Percentiles rank a stretch among this genome's conserved stretches.
These are phyloP conservation scores for Clonostachys rhizophaga DNA, from an alignment of 2,329 filamentous ascomycete genomes.

Conservation along the genomic window DNA sequence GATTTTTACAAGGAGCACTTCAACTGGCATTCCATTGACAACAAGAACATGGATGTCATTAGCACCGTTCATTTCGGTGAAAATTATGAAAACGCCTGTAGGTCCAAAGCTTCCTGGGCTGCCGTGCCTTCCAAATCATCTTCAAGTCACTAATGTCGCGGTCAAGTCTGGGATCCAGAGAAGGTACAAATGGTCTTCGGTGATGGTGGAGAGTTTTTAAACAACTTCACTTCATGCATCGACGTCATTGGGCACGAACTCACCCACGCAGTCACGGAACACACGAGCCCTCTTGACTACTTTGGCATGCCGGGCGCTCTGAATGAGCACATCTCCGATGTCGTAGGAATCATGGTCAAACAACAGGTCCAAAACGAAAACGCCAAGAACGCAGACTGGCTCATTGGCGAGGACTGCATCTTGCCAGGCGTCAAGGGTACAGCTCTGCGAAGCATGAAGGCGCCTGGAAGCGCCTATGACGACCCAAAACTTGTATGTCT, in stretches of 20 bases:
- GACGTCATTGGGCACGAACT: constrained; percentile 56
- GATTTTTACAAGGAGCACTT: constrained; percentile 45
- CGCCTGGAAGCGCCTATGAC: constrained; percentile 45
- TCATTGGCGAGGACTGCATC: constrained; percentile 48
- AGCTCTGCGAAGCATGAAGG: constrained; percentile 49
- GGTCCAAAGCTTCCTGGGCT: constrained; percentile 9
- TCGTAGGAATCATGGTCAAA: constrained; percentile 54
- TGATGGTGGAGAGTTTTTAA: constrained; percentile 45
- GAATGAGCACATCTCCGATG: constrained; percentile 52
- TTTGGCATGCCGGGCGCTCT: constrained; percentile 46
- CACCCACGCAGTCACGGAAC: constrained; percentile 49
- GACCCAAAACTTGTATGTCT: constrained; percentile 42
- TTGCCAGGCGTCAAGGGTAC: constrained; percentile 43
- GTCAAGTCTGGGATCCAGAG: constrained; percentile 41
- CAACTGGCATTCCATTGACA: constrained; percentile 46
- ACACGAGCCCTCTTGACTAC: constrained; percentile 45
- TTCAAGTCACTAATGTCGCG: not conserved
- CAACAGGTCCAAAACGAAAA: constrained; percentile 41
- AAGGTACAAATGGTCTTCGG: constrained; percentile 50
- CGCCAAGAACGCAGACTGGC: constrained; percentile 44
- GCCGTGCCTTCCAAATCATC: too few species aligned
- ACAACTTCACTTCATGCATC: constrained; percentile 44
- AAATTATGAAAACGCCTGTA: constrained; percentile 46
- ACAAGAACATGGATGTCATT: constrained; percentile 40
- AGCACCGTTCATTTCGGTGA: constrained; percentile 48